A percentile compares a stretch with the other conserved stretches of the same genome.
These are phyloP conservation scores for Aureoboletus auriporus DNA, from an alignment of 768 basidiomycete species.

Conservation along the genomic window DNA sequence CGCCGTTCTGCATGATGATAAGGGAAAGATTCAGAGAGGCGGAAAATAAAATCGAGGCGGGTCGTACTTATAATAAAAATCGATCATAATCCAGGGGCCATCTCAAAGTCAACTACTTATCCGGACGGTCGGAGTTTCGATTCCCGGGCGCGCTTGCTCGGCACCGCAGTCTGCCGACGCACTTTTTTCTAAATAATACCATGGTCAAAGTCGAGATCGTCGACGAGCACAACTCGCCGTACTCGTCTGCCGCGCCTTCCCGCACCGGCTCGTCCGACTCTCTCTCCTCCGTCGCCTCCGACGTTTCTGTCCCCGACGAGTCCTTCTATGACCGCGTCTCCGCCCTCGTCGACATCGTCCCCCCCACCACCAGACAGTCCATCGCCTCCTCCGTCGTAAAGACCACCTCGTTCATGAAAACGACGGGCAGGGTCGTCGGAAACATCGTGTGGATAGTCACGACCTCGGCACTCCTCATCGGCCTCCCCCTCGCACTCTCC, in stretches of 20 bases:
- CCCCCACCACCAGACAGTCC: constrained; percentile 81
- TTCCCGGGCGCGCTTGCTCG: constrained; percentile 13
- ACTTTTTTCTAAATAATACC: constrained; percentile 11
- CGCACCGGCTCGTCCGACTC: constrained; percentile 65
- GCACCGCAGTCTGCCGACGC: constrained; percentile 18
- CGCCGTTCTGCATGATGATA: constrained; percentile 34
- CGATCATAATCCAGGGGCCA: constrained; percentile 12
- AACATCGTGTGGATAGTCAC: constrained; percentile 94
- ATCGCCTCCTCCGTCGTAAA: constrained; percentile 59
- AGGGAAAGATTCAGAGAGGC: constrained; percentile 21
- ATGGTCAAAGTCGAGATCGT: constrained; percentile 96
- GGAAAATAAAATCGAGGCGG: constrained; percentile 15
- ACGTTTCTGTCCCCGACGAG: constrained; percentile 67
- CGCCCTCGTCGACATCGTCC: constrained; percentile 94
- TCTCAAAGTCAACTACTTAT: constrained; percentile 23
- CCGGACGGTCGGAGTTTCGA: constrained; percentile 25
- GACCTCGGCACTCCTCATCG: constrained; percentile 90
- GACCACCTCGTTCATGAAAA: constrained; percentile 62
- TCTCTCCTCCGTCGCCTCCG: constrained; percentile 77
- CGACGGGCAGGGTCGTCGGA: constrained; percentile 68
- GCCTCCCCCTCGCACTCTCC: constrained; percentile 86
- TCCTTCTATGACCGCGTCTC: constrained; percentile 81
- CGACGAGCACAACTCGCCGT: constrained; percentile 74
- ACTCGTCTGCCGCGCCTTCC: constrained; percentile 71
- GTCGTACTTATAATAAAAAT: constrained; percentile 23